Percentiles rank a stretch among this genome's conserved stretches.
phyloP scores from a whole-genome alignment of 306 rosid species.

The Abrus pulchellus region DNA sequence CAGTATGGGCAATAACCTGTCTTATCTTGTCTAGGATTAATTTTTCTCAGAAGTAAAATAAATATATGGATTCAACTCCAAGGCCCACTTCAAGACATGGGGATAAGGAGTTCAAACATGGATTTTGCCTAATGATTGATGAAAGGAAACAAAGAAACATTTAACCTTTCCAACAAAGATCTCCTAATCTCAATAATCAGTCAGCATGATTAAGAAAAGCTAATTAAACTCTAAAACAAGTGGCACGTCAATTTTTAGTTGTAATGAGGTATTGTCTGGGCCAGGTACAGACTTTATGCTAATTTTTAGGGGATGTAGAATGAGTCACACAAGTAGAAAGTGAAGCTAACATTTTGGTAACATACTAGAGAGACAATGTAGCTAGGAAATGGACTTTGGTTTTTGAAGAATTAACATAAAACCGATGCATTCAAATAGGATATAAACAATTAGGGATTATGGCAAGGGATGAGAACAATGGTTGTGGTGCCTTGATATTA shows the following conservation, averaged over 20 bases:
- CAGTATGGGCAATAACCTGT: slow-evolving; percentile 34
- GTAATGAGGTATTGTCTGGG: background rate
- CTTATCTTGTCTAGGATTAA: slow-evolving; percentile 34
- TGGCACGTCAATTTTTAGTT: slow-evolving; percentile 22
- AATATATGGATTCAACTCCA: slow-evolving; percentile 20
- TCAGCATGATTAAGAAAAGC: slow-evolving; percentile 21
- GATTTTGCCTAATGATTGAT: slow-evolving; percentile 53
- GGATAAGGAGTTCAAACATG: slow-evolving; percentile 50
- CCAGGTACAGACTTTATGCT: slow-evolving; percentile 41
- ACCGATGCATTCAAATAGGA: slow-evolving; percentile 16
- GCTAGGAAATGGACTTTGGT: background rate
- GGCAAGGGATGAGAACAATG: slow-evolving; percentile 10
- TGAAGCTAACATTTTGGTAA: slow-evolving; percentile 12
- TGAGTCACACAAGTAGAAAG: slow-evolving; percentile 44
- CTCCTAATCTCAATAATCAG: slow-evolving; percentile 17
- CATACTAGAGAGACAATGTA: too few species aligned
- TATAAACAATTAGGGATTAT: slow-evolving; percentile 22
- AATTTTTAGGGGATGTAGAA: slow-evolving; percentile 43
- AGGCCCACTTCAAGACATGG: slow-evolving; percentile 46
- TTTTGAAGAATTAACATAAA: background rate
- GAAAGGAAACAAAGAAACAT: slow-evolving; percentile 41
- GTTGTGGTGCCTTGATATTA: slow-evolving; percentile 11
- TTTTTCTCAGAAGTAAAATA: slow-evolving; percentile 27
- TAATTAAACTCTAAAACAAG: background rate
- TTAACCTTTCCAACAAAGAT: slow-evolving; percentile 38